Evolutionary conservation across 768 basidiomycete species (phyloP).

Genomic region (Chalciporus piperatus): DNA sequence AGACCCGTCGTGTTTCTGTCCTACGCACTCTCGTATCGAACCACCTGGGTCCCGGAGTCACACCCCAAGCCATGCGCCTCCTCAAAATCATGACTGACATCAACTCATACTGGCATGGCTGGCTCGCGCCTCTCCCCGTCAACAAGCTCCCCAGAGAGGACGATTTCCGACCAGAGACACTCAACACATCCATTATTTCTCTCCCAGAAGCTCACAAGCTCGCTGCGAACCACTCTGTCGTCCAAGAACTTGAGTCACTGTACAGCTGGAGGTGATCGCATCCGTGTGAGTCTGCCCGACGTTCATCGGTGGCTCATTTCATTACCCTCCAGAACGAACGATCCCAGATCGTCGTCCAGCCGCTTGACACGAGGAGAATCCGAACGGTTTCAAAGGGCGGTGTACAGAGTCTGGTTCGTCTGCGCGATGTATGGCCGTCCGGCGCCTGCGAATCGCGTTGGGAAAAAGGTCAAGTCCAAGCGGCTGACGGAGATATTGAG

Average conservation of each 20-base stretch:
- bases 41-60: slow-evolving; percentile 10
- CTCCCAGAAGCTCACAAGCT: slow-evolving; percentile 13
- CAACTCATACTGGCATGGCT: slow-evolving; percentile 17
- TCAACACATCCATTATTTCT: not conserved
- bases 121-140: slow-evolving; percentile 9
- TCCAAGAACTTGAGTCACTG: slow-evolving; percentile 13
- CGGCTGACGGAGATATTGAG: slow-evolving; percentile 2
- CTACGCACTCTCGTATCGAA: slow-evolving; percentile 15
- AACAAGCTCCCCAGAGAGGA: slow-evolving; percentile 13
- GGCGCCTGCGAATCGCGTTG: slow-evolving; percentile 7
- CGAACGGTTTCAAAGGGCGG: slow-evolving; percentile 26
- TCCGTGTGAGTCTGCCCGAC: not conserved
- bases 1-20: slow-evolving; percentile 7
- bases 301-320: slow-evolving; percentile 1
- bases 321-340: slow-evolving; percentile 33
- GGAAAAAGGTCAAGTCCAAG: slow-evolving; percentile 10
- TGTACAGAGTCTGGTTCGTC: slow-evolving; percentile 29
- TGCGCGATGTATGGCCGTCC: slow-evolving; percentile 14
- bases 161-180: not conserved
- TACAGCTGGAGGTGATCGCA: slow-evolving; percentile 22
- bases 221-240: slow-evolving; percentile 14
- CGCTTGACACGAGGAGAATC: slow-evolving; percentile 33
- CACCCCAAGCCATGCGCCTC: slow-evolving; percentile 12
- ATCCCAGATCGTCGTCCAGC: slow-evolving; percentile 31
- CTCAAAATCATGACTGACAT: slow-evolving; percentile 13